Evolutionary conservation across 148 eudicot genomes (phyloP).

Genomic region (Vaccinium corymbosum): DNA sequence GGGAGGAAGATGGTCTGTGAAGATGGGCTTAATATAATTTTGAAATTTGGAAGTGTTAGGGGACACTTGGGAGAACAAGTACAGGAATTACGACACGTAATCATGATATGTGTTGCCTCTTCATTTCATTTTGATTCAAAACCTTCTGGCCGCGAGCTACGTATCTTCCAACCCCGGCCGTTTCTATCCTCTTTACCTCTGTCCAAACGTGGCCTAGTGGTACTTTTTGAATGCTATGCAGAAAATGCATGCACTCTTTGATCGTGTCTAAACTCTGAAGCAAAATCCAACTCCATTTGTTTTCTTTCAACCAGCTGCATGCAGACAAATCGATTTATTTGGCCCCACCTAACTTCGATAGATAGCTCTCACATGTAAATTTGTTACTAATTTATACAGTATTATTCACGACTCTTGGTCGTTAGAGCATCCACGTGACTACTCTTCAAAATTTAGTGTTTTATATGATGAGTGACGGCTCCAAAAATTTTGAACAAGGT

Average conservation of each 20-base stretch:
- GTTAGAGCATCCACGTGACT: too few relatives aligned
- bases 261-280: background rate
- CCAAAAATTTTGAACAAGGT: too few relatives aligned
- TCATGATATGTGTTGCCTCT: constrained; percentile 18
- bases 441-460: too few relatives aligned
- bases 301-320: too few relatives aligned
- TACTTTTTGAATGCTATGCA: too few relatives aligned
- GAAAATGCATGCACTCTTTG: background rate
- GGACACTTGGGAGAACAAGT: constrained; percentile 21
- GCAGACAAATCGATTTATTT: too few relatives aligned
- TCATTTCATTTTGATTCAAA: background rate
- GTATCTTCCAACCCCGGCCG: background rate
- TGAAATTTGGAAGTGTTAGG: background rate
- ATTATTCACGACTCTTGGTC: too few relatives aligned
- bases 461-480: too few relatives aligned
- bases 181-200: background rate
- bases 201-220: background rate
- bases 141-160: background rate
- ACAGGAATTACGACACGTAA: constrained; percentile 25
- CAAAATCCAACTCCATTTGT: too few relatives aligned
- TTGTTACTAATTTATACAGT: too few relatives aligned
- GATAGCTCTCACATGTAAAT: too few relatives aligned
- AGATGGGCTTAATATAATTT: background rate
- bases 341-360: too few relatives aligned
- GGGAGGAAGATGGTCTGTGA: background rate